Conservation (phyloP, 371 early-diverging fungal species). For the Lichtheimia hyalospora region DNA sequence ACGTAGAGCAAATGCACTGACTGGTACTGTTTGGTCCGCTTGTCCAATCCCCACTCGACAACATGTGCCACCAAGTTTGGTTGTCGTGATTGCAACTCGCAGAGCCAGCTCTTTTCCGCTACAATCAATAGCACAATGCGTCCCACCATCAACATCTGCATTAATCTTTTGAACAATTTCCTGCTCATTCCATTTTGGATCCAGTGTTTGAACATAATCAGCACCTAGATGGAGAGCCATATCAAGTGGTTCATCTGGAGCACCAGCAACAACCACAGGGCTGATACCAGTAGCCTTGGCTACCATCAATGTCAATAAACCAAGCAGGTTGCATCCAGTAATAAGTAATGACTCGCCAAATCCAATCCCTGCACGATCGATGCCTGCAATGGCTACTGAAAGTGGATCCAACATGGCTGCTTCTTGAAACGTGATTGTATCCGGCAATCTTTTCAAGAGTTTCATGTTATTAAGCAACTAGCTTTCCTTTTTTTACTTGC, state of each 20-base stretch:
- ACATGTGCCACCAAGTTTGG: slow-evolving; percentile 5
- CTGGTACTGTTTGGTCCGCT: slow-evolving; percentile 5
- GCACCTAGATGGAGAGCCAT: slow-evolving; percentile 3
- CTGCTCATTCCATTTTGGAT: slow-evolving; percentile 3
- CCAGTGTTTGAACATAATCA: background rate
- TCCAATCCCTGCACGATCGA: slow-evolving; percentile 7
- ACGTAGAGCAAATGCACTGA: slow-evolving; percentile 6
- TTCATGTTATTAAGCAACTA: background rate
- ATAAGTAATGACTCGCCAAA: slow-evolving; percentile 8
- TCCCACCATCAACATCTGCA: slow-evolving; percentile 1
- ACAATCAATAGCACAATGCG: slow-evolving; percentile 7
- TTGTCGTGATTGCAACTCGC: slow-evolving; percentile 5
- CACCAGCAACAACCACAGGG: slow-evolving; percentile 4
- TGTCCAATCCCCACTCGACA: slow-evolving; percentile 4
- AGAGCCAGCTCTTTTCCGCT: background rate
- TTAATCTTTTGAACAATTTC: slow-evolving; percentile 3
- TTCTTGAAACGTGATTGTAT: slow-evolving; percentile 4
- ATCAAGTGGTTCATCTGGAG: background rate
- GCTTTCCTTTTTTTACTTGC: background rate
- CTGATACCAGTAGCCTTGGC: slow-evolving; percentile 11
- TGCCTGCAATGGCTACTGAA: slow-evolving; percentile 8
- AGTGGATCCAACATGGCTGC: slow-evolving; percentile 14
- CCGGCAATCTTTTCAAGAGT: slow-evolving; percentile 1
- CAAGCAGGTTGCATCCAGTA: slow-evolving; percentile 3
- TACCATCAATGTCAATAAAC: slow-evolving; percentile 2